These are phyloP conservation scores for Millerozyma miso DNA, from an alignment of 805 yeast genomes.

Conservation along the genomic window DNA sequence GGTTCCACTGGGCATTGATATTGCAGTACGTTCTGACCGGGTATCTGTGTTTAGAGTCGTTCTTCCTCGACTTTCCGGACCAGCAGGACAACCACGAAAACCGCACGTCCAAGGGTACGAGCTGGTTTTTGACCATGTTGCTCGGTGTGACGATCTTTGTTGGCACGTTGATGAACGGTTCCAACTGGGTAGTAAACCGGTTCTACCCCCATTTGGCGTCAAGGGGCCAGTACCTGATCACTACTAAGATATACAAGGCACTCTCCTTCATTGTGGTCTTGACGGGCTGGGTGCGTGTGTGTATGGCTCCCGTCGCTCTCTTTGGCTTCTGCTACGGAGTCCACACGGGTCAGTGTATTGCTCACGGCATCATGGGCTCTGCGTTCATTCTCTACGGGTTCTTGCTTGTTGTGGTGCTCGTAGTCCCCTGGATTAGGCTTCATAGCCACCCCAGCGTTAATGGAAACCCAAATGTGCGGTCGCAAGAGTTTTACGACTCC, in stretches of 20 bases:
- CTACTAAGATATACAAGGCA: constrained; percentile 33
- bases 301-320: constrained; percentile 78
- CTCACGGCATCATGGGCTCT: constrained; percentile 96
- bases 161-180: constrained; percentile 55
- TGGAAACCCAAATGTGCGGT: constrained; percentile 20
- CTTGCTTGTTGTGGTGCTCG: constrained; percentile 59
- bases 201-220: constrained; percentile 32
- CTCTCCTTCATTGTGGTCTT: constrained; percentile 45
- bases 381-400: constrained; percentile 81
- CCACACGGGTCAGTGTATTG: constrained; percentile 92
- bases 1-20: constrained; percentile 39
- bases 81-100: constrained; percentile 58
- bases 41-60: constrained; percentile 54
- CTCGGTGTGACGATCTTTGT: constrained; percentile 46
- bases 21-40: constrained; percentile 44
- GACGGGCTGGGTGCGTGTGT: constrained; percentile 74
- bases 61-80: constrained; percentile 61
- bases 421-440: constrained; percentile 70
- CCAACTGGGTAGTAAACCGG: constrained; percentile 36
- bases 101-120: constrained; percentile 61
- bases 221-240: constrained; percentile 33
- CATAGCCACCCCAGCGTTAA: constrained; percentile 19
- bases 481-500: constrained; percentile 87
- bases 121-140: constrained; percentile 54
- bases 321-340: constrained; percentile 82